phyloP scores from a whole-genome alignment of 306 rosid genomes.

The Dalbergia oliveri region DNA sequence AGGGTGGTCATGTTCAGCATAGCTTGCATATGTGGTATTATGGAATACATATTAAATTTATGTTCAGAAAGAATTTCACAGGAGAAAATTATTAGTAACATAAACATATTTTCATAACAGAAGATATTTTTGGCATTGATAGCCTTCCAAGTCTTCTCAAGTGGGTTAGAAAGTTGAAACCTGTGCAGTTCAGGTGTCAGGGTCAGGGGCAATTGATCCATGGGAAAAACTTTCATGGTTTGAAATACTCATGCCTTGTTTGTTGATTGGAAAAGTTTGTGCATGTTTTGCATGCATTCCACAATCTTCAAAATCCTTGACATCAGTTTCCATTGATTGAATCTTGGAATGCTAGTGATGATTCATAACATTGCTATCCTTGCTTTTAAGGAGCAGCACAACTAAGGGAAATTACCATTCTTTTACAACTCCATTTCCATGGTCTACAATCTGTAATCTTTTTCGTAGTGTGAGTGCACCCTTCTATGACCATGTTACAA shows the following conservation, averaged over 20 bases:
- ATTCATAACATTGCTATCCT: background rate
- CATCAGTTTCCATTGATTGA: slow-evolving; percentile 1
- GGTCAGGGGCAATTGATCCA: background rate
- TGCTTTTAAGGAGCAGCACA: slow-evolving; percentile 1
- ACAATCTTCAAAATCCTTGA: slow-evolving; percentile 1
- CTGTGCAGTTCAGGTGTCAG: background rate
- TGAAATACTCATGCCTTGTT: slow-evolving; percentile 27
- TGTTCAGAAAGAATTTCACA: background rate
- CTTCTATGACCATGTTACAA: background rate
- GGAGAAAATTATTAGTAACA: background rate
- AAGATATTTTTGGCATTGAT: background rate
- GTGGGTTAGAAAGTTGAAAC: slow-evolving; percentile 12
- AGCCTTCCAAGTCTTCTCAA: slow-evolving; percentile 5
- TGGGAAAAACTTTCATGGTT: background rate
- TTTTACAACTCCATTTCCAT: slow-evolving; percentile 9
- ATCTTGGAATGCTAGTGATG: slow-evolving; percentile 1
- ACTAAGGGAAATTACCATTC: slow-evolving; percentile 9
- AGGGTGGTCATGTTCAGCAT: slow-evolving; percentile 13
- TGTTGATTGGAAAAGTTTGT: background rate
- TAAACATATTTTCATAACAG: background rate
- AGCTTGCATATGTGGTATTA: background rate
- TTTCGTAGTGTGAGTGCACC: background rate
- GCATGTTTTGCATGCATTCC: background rate
- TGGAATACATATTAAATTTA: background rate
- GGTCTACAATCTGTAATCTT: background rate